Evolutionary conservation across 352 stramenopile genomes (phyloP).

Genomic region (Globisporangium barbulae): DNA sequence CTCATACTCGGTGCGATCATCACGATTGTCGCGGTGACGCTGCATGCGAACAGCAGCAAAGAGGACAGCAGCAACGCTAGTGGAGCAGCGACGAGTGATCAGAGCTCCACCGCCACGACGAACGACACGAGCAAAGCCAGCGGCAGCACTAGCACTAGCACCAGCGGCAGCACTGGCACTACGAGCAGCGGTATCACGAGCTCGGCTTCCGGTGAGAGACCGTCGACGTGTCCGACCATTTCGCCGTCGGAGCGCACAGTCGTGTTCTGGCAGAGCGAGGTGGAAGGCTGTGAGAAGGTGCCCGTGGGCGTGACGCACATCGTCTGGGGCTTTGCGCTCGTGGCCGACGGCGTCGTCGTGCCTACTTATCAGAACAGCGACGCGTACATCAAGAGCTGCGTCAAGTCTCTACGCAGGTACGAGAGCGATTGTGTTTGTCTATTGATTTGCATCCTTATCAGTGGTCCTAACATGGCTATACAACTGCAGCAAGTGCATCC

Average conservation of each 20-base stretch:
- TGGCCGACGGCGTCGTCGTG: conserved; percentile 42
- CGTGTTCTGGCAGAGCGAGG: conserved; percentile 80
- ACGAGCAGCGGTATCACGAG: conserved; percentile 4
- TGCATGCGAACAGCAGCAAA: conserved; percentile 24
- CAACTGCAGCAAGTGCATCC: conserved; percentile 48
- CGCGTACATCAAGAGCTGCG: conserved; percentile 47
- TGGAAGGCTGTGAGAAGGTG: conserved; percentile 68
- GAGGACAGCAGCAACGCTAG: background rate
- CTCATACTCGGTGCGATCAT: conserved; percentile 35
- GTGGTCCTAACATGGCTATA: background rate
- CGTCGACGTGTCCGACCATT: conserved; percentile 26
- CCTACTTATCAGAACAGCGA: conserved; percentile 63
- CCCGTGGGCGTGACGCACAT: conserved; percentile 67
- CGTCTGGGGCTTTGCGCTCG: conserved; percentile 70
- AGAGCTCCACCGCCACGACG: background rate
- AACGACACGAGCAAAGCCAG: background rate
- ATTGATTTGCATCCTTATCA: background rate
- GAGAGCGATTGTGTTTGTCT: background rate
- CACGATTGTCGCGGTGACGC: conserved; percentile 31
- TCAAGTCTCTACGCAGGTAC: conserved; percentile 44
- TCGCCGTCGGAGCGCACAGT: conserved; percentile 53
- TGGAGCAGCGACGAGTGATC: background rate
- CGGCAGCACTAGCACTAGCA: conserved; percentile 11
- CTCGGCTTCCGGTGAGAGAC: background rate
- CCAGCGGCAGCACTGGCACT: conserved; percentile 5